Evolutionary conservation across 768 basidiomycete genomes (phyloP).

Genomic region (Cubamyces sp.): DNA sequence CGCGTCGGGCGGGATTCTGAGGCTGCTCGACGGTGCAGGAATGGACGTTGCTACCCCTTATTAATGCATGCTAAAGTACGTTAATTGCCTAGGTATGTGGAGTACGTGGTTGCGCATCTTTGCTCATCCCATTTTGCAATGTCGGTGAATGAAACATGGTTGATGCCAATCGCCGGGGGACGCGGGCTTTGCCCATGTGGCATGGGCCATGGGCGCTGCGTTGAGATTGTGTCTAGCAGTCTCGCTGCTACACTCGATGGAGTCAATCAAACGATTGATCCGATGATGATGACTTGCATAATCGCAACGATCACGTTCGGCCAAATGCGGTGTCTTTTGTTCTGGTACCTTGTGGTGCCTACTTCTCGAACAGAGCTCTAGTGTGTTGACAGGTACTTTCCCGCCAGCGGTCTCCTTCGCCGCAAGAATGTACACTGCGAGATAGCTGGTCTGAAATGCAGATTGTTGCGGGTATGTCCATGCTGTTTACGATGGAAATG

Average conservation of each 20-base stretch:
- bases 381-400: background rate
- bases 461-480: no score
- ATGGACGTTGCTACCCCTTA: background rate
- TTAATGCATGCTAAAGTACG: background rate
- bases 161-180: no score
- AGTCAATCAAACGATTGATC: constrained; percentile 2
- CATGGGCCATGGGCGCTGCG: no score
- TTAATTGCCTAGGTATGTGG: background rate
- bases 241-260: background rate
- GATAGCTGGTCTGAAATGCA: no score
- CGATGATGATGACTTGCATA: background rate
- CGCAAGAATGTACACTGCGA: background rate
- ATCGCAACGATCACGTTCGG: constrained; percentile 1
- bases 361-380: background rate
- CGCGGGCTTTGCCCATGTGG: no score
- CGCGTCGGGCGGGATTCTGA: constrained; percentile 45
- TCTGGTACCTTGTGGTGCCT: background rate
- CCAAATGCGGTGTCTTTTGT: background rate
- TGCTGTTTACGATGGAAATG: no score
- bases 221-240: background rate
- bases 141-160: no score
- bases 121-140: no score
- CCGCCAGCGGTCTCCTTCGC: constrained; percentile 3
- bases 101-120: no score
- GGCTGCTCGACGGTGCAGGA: constrained; percentile 49